These are phyloP conservation scores for Geotrichum klebahnii DNA, from an alignment of 1,139 yeast species.

Conservation along the genomic window DNA sequence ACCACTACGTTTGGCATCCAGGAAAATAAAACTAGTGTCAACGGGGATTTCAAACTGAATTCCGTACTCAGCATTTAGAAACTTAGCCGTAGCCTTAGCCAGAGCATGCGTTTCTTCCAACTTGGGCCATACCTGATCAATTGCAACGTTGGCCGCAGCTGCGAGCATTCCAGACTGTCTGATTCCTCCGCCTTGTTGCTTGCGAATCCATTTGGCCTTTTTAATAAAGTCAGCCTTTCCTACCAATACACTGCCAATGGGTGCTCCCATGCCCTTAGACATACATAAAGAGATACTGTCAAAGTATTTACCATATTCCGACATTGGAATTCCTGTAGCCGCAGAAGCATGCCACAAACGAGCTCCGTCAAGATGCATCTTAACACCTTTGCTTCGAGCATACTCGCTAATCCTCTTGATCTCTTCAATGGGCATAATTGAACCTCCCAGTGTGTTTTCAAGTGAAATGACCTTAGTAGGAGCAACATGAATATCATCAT, in stretches of 20 bases:
- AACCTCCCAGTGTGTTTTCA: constrained; percentile 86
- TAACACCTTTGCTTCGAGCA: constrained; percentile 60
- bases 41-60: constrained; percentile 68
- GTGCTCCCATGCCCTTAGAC: constrained; percentile 91
- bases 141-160: constrained; percentile 73
- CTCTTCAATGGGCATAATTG: constrained; percentile 76
- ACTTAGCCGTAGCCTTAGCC: constrained; percentile 63
- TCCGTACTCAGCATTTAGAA: constrained; percentile 48
- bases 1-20: constrained; percentile 58
- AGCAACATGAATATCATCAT: constrained; percentile 82
- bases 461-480: constrained; percentile 81
- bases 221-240: constrained; percentile 58
- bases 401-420: constrained; percentile 66
- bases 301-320: constrained; percentile 71
- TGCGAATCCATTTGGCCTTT: constrained; percentile 81
- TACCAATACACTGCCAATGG: constrained; percentile 85
- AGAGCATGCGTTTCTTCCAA: constrained; percentile 60
- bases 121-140: constrained; percentile 66
- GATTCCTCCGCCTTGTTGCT: constrained; percentile 93
- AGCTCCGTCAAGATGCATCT: constrained; percentile 91
- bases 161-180: constrained; percentile 85
- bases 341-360: constrained; percentile 86
- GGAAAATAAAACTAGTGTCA: constrained; percentile 80
- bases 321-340: constrained; percentile 64
- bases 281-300: constrained; percentile 87